phyloP scores from a whole-genome alignment of 2,329 filamentous ascomycete genomes.

The Emergomyces africanus region DNA sequence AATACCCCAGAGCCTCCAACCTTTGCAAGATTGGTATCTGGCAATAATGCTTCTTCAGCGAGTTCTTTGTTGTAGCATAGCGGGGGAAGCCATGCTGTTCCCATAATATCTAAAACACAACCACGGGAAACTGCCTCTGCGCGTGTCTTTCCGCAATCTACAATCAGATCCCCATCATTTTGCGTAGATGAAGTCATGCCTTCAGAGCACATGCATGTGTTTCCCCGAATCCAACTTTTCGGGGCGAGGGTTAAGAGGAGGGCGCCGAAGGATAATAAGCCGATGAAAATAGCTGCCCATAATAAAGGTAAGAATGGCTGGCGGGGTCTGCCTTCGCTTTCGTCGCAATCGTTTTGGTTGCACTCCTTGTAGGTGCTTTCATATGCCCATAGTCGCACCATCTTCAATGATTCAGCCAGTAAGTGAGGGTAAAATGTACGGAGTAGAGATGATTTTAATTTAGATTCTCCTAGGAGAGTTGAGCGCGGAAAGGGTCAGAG shows the following conservation, averaged over 20 bases:
- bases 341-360: not conserved
- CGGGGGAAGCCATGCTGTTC: constrained; percentile 6
- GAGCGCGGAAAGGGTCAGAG: not conserved
- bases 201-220: not conserved
- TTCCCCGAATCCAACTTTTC: not conserved
- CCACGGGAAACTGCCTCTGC: constrained; percentile 4
- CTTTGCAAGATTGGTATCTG: not conserved
- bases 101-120: constrained; percentile 6
- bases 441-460: not conserved
- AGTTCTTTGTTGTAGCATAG: constrained; percentile 6
- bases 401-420: not conserved
- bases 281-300: not conserved
- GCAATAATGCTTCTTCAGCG: not conserved
- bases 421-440: not conserved
- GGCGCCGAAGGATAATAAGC: not conserved
- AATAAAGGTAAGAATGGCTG: not conserved
- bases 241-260: not conserved
- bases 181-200: not conserved
- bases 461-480: not conserved
- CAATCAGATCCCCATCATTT: not conserved
- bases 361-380: not conserved
- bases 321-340: not conserved
- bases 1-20: constrained; percentile 2
- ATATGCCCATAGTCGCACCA: not conserved
- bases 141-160: constrained; percentile 5